Percentiles rank a stretch among this genome's conserved stretches.
phyloP scores from a whole-genome alignment of 1,284 basidiomycete genomes.

The Ceratobasidium sp. region DNA sequence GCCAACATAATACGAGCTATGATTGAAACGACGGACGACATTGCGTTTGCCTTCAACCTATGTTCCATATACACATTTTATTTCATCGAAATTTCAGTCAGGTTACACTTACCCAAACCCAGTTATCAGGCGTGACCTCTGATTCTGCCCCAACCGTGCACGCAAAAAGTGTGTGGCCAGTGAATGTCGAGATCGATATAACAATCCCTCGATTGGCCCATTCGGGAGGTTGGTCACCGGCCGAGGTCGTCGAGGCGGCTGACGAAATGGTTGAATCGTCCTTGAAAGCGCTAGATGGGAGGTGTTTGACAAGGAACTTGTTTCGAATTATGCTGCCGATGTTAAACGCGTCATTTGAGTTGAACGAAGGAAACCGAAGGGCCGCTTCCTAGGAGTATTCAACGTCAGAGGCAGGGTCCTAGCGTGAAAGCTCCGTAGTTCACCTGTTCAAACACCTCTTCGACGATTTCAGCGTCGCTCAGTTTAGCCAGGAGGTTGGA shows the following conservation, averaged over 20 bases:
- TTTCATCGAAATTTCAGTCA: slow-evolving; percentile 39
- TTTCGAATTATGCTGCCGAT: slow-evolving; percentile 40
- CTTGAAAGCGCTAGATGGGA: slow-evolving; percentile 3
- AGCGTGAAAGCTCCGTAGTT: not conserved
- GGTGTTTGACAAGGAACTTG: slow-evolving; percentile 37
- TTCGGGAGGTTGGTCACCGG: slow-evolving; percentile 12
- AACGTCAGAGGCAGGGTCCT: not conserved
- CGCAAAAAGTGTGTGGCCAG: slow-evolving; percentile 48
- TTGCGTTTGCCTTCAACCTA: slow-evolving; percentile 48
- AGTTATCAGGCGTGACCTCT: slow-evolving; percentile 47
- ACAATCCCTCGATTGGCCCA: slow-evolving; percentile 45
- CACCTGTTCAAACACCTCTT: slow-evolving; percentile 31
- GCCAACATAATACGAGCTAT: slow-evolving; percentile 48
- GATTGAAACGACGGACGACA: slow-evolving; percentile 47
- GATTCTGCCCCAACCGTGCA: slow-evolving; percentile 46
- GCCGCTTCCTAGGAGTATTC: slow-evolving; percentile 36
- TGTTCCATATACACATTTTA: slow-evolving; percentile 38
- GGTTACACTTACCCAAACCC: slow-evolving; percentile 40
- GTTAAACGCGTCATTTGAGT: slow-evolving; percentile 40
- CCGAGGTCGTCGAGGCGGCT: slow-evolving; percentile 15
- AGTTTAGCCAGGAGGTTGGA: not conserved
- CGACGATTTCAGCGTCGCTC: slow-evolving; percentile 31
- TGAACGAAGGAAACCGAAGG: slow-evolving; percentile 41
- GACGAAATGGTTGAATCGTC: slow-evolving; percentile 30
- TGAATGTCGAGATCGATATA: slow-evolving; percentile 48